Evolutionary conservation across 148 eudicot species (phyloP).

Genomic region (Persicaria maculosa): DNA sequence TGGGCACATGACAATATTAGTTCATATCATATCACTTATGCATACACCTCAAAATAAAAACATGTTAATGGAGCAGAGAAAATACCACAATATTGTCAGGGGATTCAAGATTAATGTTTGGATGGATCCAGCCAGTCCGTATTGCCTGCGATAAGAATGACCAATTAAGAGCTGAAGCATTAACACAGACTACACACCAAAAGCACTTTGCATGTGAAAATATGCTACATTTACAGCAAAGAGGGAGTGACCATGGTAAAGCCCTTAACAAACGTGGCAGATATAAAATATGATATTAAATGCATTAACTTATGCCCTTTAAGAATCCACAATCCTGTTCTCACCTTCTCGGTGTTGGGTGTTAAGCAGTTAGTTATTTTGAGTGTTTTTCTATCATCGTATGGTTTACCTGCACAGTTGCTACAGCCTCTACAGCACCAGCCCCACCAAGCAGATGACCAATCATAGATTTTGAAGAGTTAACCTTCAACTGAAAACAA

Average conservation of each 20-base stretch:
- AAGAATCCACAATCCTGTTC: too few species aligned
- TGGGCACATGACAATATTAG: too few species aligned
- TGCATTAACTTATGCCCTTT: too few species aligned
- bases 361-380: neutral
- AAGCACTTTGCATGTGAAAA: neutral
- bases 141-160: conserved; percentile 51
- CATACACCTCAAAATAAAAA: neutral
- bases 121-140: conserved; percentile 94
- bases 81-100: conserved; percentile 91
- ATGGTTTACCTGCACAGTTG: conserved; percentile 76
- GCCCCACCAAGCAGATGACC: conserved; percentile 98
- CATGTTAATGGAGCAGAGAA: conserved; percentile 4
- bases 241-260: too few species aligned
- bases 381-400: neutral
- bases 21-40: too few species aligned
- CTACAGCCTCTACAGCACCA: conserved; percentile 95
- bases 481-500: conserved; percentile 54
- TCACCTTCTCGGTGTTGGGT: neutral
- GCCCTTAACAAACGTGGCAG: too few species aligned
- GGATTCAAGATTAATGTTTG: conserved; percentile 84
- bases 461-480: conserved; percentile 91
- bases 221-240: too few species aligned
- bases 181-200: neutral
- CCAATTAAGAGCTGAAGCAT: neutral
- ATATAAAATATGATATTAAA: too few species aligned